Percentiles rank a stretch among this genome's conserved stretches.
These are phyloP conservation scores for Styphnolobium japonicum DNA, from an alignment of 306 rosid species.

Conservation along the genomic window DNA sequence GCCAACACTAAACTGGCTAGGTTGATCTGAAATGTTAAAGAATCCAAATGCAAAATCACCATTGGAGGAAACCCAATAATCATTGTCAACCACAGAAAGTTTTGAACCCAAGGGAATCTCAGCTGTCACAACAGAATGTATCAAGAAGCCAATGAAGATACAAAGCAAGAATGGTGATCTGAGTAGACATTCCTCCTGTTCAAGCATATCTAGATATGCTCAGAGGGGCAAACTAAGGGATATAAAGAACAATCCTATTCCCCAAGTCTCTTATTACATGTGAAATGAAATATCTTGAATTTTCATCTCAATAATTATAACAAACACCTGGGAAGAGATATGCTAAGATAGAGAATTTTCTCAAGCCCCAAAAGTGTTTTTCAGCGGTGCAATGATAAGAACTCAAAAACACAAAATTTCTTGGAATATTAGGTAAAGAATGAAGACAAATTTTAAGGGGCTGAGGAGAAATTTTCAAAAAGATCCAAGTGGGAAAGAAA, in stretches of 20 bases:
- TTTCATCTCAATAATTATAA: background rate
- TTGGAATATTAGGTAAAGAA: slow-evolving; percentile 20
- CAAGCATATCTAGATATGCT: slow-evolving; percentile 46
- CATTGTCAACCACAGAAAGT: slow-evolving; percentile 45
- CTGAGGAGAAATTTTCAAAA: background rate
- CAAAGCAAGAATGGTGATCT: slow-evolving; percentile 37
- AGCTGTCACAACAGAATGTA: slow-evolving; percentile 36
- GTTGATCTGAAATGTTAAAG: slow-evolving; percentile 44
- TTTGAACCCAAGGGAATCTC: slow-evolving; percentile 68
- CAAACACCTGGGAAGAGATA: background rate
- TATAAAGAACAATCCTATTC: background rate
- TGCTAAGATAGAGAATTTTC: background rate
- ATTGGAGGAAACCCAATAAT: slow-evolving; percentile 61
- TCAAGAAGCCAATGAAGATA: slow-evolving; percentile 32
- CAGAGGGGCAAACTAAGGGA: slow-evolving; percentile 12
- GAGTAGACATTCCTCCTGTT: slow-evolving; percentile 30
- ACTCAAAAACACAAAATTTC: slow-evolving; percentile 20
- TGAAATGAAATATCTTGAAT: background rate
- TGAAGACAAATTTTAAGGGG: slow-evolving; percentile 10
- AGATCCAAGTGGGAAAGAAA: slow-evolving; percentile 18
- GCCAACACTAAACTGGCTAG: slow-evolving; percentile 55
- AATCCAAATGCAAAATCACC: slow-evolving; percentile 69
- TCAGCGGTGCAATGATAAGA: background rate
- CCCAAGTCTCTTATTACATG: slow-evolving; percentile 1
- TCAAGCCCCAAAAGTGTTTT: background rate